Evolutionary conservation across 495 filamentous ascomycete genomes (phyloP).

Genomic region (Lophiostoma macrostomum): DNA sequence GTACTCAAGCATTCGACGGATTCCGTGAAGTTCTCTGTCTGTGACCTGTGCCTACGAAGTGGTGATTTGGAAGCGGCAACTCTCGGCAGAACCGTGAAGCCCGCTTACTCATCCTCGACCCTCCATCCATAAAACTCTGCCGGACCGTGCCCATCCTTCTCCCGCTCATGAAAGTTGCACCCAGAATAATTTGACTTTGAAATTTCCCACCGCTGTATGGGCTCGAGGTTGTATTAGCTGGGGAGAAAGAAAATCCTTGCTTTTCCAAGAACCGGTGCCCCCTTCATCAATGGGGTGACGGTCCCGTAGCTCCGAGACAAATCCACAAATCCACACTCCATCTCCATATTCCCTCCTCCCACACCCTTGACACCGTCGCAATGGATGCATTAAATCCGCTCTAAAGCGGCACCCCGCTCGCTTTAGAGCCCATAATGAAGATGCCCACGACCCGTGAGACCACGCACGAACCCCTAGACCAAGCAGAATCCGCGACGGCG

Average conservation of each 20-base stretch:
- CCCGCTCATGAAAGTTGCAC: conserved; percentile 58
- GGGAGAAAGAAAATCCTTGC: conserved; percentile 60
- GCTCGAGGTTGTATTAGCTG: conserved; percentile 65
- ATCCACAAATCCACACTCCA: not conserved
- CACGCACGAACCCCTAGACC: no score
- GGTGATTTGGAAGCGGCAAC: no score
- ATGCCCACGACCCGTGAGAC: no score
- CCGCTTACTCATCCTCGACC: not conserved
- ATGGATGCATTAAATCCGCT: conserved; percentile 39
- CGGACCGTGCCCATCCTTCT: not conserved
- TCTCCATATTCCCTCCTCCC: not conserved
- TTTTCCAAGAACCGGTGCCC: conserved; percentile 61
- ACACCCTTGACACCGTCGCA: conserved; percentile 11
- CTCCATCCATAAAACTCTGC: conserved; percentile 9
- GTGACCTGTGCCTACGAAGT: no score
- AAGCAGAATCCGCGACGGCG: not conserved
- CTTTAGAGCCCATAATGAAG: conserved; percentile 9
- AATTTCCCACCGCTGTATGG: conserved; percentile 44
- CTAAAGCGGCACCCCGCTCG: conserved; percentile 18
- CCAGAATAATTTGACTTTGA: conserved; percentile 63
- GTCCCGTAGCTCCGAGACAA: conserved; percentile 47
- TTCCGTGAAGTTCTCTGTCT: no score
- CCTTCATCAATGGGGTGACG: conserved; percentile 18
- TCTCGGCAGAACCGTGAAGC: not conserved
- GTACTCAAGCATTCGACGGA: no score